Percentiles rank a stretch among this genome's conserved stretches.
Conservation (phyloP, 2,329 filamentous ascomycete species). For the Epichloe sylvatica region DNA sequence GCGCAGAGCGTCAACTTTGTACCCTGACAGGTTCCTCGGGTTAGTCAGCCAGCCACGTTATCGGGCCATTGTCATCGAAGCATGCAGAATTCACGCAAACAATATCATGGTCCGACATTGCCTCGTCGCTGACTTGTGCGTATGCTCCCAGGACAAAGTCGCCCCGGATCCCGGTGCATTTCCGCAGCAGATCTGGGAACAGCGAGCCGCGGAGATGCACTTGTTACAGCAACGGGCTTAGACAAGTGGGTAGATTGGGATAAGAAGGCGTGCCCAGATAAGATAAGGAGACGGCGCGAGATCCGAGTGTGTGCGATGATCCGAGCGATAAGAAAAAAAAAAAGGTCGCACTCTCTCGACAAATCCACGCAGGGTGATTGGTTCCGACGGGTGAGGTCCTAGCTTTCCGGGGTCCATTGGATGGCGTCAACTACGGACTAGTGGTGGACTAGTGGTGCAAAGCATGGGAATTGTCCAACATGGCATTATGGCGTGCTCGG, state of each 20-base stretch:
- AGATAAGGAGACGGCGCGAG: not conserved
- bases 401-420: not conserved
- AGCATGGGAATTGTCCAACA: not conserved
- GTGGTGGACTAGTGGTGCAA: no score
- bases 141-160: no score
- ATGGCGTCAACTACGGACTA: constrained; percentile 21
- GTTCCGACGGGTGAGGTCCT: constrained; percentile 6
- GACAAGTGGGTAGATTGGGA: not conserved
- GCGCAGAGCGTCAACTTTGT: not conserved
- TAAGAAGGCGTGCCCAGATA: not conserved
- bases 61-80: no score
- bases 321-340: not conserved
- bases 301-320: no score
- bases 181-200: no score
- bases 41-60: no score
- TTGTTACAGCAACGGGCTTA: no score
- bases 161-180: no score
- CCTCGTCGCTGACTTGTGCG: no score
- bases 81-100: no score
- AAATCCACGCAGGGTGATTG: constrained; percentile 5
- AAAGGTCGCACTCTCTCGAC: not conserved
- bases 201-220: not conserved
- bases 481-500: constrained; percentile 1
- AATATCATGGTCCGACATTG: no score
- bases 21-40: no score